Evolutionary conservation across 371 early-diverging fungal genomes (phyloP).

Genomic region (Syncephalastrum monosporum): DNA sequence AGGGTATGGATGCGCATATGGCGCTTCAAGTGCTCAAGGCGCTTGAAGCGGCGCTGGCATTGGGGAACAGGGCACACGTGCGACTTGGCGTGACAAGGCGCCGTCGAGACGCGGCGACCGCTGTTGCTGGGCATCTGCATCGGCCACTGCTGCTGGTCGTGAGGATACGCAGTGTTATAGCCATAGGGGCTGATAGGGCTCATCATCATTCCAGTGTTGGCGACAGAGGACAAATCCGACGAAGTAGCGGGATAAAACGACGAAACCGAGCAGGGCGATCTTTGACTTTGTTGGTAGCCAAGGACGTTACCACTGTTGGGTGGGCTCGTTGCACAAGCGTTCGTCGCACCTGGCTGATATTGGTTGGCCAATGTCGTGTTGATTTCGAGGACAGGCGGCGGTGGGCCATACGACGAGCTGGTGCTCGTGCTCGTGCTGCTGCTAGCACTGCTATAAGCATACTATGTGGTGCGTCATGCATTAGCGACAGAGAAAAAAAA

Average conservation of each 20-base stretch:
- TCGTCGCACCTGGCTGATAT: too few relatives aligned
- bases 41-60: conserved; percentile 68
- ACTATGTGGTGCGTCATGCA: not conserved
- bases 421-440: not conserved
- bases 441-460: not conserved
- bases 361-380: too few relatives aligned
- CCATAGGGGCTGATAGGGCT: not conserved
- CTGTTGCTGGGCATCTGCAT: not conserved
- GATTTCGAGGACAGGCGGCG: too few relatives aligned
- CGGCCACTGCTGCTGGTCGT: not conserved
- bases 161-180: conserved; percentile 1
- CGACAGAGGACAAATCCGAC: too few relatives aligned
- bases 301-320: too few relatives aligned
- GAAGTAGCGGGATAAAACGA: too few relatives aligned
- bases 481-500: too few relatives aligned
- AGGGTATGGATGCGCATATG: conserved; percentile 87
- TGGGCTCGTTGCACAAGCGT: too few relatives aligned
- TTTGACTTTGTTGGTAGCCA: too few relatives aligned
- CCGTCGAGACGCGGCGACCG: conserved; percentile 4
- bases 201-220: too few relatives aligned
- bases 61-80: conserved; percentile 53
- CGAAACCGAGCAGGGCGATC: too few relatives aligned
- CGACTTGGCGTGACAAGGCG: conserved; percentile 24
- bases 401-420: too few relatives aligned
- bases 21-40: conserved; percentile 88